phyloP scores from a whole-genome alignment of 1,284 basidiomycete species.

The Melampsora occidentalis region DNA sequence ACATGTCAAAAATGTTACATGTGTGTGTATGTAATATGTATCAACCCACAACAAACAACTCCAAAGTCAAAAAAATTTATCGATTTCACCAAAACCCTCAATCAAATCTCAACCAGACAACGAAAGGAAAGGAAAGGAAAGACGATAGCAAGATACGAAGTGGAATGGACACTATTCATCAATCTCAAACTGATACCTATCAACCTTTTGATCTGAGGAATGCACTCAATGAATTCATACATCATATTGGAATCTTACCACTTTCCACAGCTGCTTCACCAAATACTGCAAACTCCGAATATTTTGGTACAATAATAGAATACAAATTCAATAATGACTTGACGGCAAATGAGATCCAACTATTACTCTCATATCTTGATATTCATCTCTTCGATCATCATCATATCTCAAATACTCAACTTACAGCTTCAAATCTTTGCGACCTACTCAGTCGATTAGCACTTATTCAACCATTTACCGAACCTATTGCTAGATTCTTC shows the following conservation, averaged over 20 bases:
- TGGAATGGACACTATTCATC: background rate
- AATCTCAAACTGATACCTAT: background rate
- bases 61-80: no score
- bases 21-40: no score
- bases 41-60: no score
- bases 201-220: slow-evolving; percentile 18
- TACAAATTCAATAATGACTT: slow-evolving; percentile 20
- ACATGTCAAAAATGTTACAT: no score
- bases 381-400: background rate
- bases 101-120: no score
- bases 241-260: slow-evolving; percentile 37
- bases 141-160: background rate
- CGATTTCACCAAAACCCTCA: no score
- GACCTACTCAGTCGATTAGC: slow-evolving; percentile 21
- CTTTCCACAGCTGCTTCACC: slow-evolving; percentile 28
- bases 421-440: slow-evolving; percentile 7
- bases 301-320: slow-evolving; percentile 1
- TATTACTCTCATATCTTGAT: slow-evolving; percentile 11
- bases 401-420: slow-evolving; percentile 1
- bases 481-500: slow-evolving; percentile 22
- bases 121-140: no score
- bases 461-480: slow-evolving; percentile 33
- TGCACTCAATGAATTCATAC: slow-evolving; percentile 26
- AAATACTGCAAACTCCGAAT: background rate
- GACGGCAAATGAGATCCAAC: slow-evolving; percentile 1